Percentiles rank a stretch among this genome's conserved stretches.
phyloP scores from a whole-genome alignment of 768 basidiomycete species.

The Termitomyces sp. region DNA sequence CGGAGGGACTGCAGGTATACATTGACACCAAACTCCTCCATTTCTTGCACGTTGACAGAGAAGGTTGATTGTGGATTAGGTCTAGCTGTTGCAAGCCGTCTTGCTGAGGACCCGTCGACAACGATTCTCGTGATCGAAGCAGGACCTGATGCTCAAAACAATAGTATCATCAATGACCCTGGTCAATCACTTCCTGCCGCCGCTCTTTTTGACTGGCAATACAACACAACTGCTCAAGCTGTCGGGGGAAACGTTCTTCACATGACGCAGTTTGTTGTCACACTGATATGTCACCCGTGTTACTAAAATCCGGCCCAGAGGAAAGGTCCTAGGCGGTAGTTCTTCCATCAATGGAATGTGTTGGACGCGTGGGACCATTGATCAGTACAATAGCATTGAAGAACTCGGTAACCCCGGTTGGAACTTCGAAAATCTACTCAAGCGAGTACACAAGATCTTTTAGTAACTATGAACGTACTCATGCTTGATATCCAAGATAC shows the following conservation, averaged over 20 bases:
- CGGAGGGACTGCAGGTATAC: slow-evolving; percentile 12
- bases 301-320: background rate
- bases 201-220: slow-evolving; percentile 5
- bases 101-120: slow-evolving; percentile 6
- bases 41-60: too few species aligned
- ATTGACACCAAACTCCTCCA: background rate
- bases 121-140: slow-evolving; percentile 12
- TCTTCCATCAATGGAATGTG: slow-evolving; percentile 17
- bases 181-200: slow-evolving; percentile 2
- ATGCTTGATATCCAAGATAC: slow-evolving; percentile 1
- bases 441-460: background rate
- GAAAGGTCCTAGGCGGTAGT: slow-evolving; percentile 16
- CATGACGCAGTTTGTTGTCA: slow-evolving; percentile 6
- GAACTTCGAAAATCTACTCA: slow-evolving; percentile 13
- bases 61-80: background rate
- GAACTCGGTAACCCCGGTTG: slow-evolving; percentile 16
- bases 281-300: background rate
- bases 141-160: slow-evolving; percentile 13
- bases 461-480: too few species aligned
- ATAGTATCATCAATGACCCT: slow-evolving; percentile 10
- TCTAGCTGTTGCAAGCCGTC: slow-evolving; percentile 11
- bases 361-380: slow-evolving; percentile 17
- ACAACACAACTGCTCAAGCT: slow-evolving; percentile 11
- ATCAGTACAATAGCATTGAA: slow-evolving; percentile 15
- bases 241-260: slow-evolving; percentile 6